Percentiles rank a stretch among this genome's conserved stretches.
Conservation (phyloP, 768 basidiomycete genomes). For the button mushroom (Agaricus bisporus) region DNA sequence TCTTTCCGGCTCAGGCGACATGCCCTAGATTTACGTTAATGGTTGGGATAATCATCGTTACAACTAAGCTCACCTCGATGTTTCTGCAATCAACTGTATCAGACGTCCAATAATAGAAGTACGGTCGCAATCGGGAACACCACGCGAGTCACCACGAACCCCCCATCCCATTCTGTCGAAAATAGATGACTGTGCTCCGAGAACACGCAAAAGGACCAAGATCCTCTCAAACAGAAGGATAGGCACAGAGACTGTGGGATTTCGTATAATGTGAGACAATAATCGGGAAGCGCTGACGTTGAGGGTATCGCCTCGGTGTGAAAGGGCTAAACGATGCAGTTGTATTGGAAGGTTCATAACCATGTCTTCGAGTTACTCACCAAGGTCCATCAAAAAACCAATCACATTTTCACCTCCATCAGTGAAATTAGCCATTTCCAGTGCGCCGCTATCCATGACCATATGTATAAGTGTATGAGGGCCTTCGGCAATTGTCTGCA, state of each 20-base stretch:
- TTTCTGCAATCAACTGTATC: conserved; percentile 32
- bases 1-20: conserved; percentile 31
- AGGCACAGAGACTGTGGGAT: not conserved
- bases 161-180: conserved; percentile 29
- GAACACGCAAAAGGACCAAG: conserved; percentile 28
- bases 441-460: not conserved
- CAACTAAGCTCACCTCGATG: conserved; percentile 37
- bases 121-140: conserved; percentile 18
- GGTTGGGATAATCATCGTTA: not conserved
- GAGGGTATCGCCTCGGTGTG: not conserved
- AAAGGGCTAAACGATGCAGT: not conserved
- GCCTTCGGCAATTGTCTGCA: conserved; percentile 6
- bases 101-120: conserved; percentile 33
- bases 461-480: not conserved
- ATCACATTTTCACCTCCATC: not conserved
- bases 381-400: not conserved
- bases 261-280: conserved; percentile 12
- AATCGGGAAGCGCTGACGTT: conserved; percentile 9
- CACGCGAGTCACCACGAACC: not conserved
- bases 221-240: conserved; percentile 22
- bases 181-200: conserved; percentile 37
- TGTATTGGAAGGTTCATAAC: not conserved
- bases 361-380: not conserved
- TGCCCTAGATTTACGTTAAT: conserved; percentile 20
- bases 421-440: conserved; percentile 8